Conservation (phyloP, 108 stramenopile species). For the Seminavis robusta region DNA sequence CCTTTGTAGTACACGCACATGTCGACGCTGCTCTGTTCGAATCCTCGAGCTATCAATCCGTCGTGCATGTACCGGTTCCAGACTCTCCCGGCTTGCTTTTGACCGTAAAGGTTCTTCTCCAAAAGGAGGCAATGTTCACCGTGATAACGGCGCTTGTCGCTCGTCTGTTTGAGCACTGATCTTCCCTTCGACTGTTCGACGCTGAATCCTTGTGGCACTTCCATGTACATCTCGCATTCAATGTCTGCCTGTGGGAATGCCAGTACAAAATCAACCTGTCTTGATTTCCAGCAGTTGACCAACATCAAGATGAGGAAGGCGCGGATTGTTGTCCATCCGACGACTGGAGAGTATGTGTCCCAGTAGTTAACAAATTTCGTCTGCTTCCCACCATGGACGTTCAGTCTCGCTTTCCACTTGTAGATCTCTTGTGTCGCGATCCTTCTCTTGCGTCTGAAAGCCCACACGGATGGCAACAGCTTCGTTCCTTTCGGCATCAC, state of each 20-base stretch:
- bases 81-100: conserved; percentile 30
- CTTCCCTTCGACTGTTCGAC: no score
- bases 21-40: conserved; percentile 33
- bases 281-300: conserved; percentile 15
- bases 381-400: conserved; percentile 17
- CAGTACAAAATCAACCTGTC: conserved; percentile 34
- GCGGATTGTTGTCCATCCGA: conserved; percentile 20
- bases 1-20: conserved; percentile 49
- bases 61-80: conserved; percentile 34
- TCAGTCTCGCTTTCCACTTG: conserved; percentile 45
- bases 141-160: no score
- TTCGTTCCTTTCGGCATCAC: not conserved
- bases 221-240: conserved; percentile 25
- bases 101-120: conserved; percentile 32
- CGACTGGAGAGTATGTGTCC: conserved; percentile 41
- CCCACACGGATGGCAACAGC: conserved; percentile 24
- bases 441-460: conserved; percentile 33
- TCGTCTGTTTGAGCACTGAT: no score
- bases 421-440: conserved; percentile 28
- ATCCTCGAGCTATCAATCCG: conserved; percentile 18
- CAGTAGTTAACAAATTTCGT: conserved; percentile 23
- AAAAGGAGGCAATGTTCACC: conserved; percentile 29
- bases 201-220: no score
- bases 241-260: conserved; percentile 18
- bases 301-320: conserved; percentile 14